Percentiles rank a stretch among this genome's conserved stretches.
phyloP scores from a whole-genome alignment of 2,329 filamentous ascomycete species.

The Alternaria postmessia region DNA sequence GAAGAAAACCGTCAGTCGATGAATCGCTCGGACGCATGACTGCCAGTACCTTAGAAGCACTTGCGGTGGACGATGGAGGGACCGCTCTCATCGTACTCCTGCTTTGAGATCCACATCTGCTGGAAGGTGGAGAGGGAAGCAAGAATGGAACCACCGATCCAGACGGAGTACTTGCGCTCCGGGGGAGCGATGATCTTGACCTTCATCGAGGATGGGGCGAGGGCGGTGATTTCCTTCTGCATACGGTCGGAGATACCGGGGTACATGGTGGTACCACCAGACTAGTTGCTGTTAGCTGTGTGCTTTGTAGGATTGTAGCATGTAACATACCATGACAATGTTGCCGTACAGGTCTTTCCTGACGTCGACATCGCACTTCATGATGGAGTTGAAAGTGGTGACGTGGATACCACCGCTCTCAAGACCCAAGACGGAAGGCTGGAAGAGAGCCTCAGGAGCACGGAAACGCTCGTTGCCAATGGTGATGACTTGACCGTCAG shows the following conservation, averaged over 20 bases:
- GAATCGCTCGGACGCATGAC: constrained; percentile 10
- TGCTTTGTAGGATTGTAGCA: constrained; percentile 3
- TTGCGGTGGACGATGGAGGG: constrained; percentile 99
- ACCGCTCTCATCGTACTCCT: constrained; percentile 99
- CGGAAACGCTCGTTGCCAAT: constrained; percentile 99
- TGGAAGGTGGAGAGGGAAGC: constrained; percentile 99
- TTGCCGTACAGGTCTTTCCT: constrained; percentile 99
- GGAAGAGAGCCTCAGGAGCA: constrained; percentile 99
- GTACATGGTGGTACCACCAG: constrained; percentile 99
- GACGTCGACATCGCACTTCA: constrained; percentile 99
- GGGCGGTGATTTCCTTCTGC: constrained; percentile 99
- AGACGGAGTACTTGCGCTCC: constrained; percentile 99
- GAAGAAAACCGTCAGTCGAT: constrained; percentile 32
- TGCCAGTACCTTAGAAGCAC: constrained; percentile 90
- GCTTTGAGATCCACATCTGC: constrained; percentile 99
- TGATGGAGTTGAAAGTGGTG: constrained; percentile 99
- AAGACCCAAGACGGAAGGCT: constrained; percentile 96
- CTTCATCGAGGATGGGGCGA: constrained; percentile 99
- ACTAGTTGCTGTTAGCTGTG: constrained; percentile 65
- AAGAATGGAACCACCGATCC: constrained; percentile 99
- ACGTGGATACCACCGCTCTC: constrained; percentile 99
- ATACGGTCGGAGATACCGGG: constrained; percentile 99
- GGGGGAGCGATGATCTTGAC: constrained; percentile 99
- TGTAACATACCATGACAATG: constrained; percentile 94
- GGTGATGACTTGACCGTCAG: constrained; percentile 99